Evolutionary conservation across 805 yeast species (phyloP).

Genomic region (Lipomyces orientalis): DNA sequence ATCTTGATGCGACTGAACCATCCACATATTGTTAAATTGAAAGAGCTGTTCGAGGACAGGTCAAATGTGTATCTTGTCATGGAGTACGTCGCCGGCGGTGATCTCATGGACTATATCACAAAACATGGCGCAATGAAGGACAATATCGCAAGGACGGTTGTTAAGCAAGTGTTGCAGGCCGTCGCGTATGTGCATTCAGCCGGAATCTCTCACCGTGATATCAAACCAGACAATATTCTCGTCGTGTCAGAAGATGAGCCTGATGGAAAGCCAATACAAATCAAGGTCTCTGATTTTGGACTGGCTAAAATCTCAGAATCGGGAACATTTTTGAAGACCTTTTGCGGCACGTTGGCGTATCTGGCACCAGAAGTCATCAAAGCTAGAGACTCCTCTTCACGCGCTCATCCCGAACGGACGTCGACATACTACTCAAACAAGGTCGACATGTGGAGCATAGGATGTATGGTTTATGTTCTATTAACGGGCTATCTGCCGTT

Average conservation of each 20-base stretch:
- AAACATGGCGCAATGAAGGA: constrained; percentile 88
- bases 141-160: constrained; percentile 83
- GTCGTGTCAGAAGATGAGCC: constrained; percentile 86
- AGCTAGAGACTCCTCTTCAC: constrained; percentile 45
- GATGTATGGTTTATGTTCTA: constrained; percentile 90
- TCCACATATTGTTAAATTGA: constrained; percentile 79
- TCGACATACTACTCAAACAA: constrained; percentile 69
- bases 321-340: constrained; percentile 88
- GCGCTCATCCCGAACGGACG: constrained; percentile 38
- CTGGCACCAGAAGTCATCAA: constrained; percentile 91
- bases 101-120: constrained; percentile 95
- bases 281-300: constrained; percentile 97
- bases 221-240: constrained; percentile 94
- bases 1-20: constrained; percentile 70
- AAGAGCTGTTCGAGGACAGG: constrained; percentile 83
- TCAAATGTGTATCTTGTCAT: constrained; percentile 84
- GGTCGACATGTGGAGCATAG: constrained; percentile 98
- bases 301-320: constrained; percentile 87
- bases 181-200: constrained; percentile 83
- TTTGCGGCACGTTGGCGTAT: constrained; percentile 96
- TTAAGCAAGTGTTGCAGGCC: constrained; percentile 82
- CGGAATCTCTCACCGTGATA: constrained; percentile 95
- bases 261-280: constrained; percentile 53
- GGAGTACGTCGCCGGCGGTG: constrained; percentile 98
- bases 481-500: constrained; percentile 93